Evolutionary conservation across 768 basidiomycete genomes (phyloP).

Genomic region (Antrodiella citrinella): DNA sequence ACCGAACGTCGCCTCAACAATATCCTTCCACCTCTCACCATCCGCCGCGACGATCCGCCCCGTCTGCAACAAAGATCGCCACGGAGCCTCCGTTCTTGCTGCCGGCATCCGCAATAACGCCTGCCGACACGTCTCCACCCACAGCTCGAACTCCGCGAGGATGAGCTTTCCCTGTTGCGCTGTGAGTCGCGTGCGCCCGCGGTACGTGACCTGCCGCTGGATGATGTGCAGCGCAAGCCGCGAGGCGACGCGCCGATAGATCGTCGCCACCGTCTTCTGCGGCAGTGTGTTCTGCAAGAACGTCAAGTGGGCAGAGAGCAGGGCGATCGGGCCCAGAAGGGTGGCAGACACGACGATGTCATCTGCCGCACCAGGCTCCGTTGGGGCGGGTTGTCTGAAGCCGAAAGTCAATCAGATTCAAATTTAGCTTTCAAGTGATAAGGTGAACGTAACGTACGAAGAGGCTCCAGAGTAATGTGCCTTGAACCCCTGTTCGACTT

Average conservation of each 20-base stretch:
- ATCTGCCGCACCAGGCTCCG: slow-evolving; percentile 19
- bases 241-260: slow-evolving; percentile 72
- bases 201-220: slow-evolving; percentile 75
- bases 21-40: slow-evolving; percentile 39
- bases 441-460: slow-evolving; percentile 15
- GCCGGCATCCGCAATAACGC: slow-evolving; percentile 42
- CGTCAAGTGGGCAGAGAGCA: slow-evolving; percentile 72
- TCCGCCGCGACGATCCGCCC: slow-evolving; percentile 60
- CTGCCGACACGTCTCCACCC: slow-evolving; percentile 71
- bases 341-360: slow-evolving; percentile 55
- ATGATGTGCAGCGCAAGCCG: slow-evolving; percentile 71
- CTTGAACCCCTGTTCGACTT: slow-evolving; percentile 72
- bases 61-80: slow-evolving; percentile 66
- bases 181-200: slow-evolving; percentile 55
- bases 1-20: slow-evolving; percentile 44
- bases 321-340: slow-evolving; percentile 67
- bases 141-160: slow-evolving; percentile 66
- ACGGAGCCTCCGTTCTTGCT: slow-evolving; percentile 58
- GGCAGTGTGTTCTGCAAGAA: slow-evolving; percentile 63
- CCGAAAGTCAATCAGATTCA: too few species aligned
- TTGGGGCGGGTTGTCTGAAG: slow-evolving; percentile 17
- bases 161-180: slow-evolving; percentile 53
- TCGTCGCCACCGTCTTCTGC: slow-evolving; percentile 38
- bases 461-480: slow-evolving; percentile 54
- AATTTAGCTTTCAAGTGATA: too few species aligned